These are phyloP conservation scores for Capsicum pubescens DNA, from an alignment of 257 asterid species.

Conservation along the genomic window DNA sequence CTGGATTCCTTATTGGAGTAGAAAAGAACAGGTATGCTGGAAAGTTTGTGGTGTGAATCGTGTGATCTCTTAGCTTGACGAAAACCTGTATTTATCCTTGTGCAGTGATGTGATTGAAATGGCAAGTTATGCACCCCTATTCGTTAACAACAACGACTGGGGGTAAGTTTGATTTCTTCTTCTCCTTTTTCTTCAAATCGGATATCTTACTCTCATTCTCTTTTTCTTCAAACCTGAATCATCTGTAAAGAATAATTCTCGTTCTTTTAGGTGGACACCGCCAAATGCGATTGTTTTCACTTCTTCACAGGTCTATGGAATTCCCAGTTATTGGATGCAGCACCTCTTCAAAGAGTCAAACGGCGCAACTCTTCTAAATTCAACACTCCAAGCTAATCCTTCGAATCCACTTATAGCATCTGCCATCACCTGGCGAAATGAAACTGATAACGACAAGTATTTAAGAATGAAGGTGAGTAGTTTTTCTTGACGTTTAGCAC, in stretches of 20 bases:
- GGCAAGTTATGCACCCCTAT: constrained; percentile 95
- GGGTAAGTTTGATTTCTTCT: constrained; percentile 43
- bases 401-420: constrained; percentile 67
- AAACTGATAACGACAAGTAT: constrained; percentile 42
- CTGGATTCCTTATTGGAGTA: constrained; percentile 83
- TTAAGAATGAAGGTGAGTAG: constrained; percentile 61
- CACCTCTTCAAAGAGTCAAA: constrained; percentile 84
- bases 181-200: neutral
- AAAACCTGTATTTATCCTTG: constrained; percentile 15
- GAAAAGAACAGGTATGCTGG: constrained; percentile 96
- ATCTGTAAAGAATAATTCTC: neutral
- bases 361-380: constrained; percentile 77
- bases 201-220: too few relatives aligned
- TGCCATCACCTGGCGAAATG: constrained; percentile 65
- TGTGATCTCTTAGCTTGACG: too few relatives aligned
- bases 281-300: constrained; percentile 88
- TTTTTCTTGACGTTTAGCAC: constrained; percentile 1
- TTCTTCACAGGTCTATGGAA: constrained; percentile 73
- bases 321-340: constrained; percentile 99
- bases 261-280: constrained; percentile 62
- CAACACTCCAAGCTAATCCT: constrained; percentile 56
- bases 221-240: neutral
- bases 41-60: too few relatives aligned
- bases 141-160: constrained; percentile 69
- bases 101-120: constrained; percentile 82